Base-by-base conservation (phyloP, 2,329 filamentous ascomycete species). In the Trichoderma sp. region DNA sequence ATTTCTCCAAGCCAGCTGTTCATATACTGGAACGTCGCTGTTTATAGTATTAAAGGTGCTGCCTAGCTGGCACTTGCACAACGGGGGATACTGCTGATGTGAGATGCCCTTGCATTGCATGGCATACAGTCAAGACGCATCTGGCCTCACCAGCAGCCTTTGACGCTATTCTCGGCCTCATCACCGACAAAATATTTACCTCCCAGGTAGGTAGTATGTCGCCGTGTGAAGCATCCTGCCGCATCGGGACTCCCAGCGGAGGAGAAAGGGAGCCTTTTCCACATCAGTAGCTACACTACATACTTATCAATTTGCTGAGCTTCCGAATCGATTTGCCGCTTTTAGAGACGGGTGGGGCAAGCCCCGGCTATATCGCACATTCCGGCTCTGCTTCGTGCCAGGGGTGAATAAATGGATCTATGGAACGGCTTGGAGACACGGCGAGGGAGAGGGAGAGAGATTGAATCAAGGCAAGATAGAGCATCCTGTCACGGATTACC, bases 321-420 rank as follows among this genome's bases (percentile, higher is more conserved):
- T 66, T 66, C 63, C 63, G 63, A 66, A 32, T 66, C 37, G 26
- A 66, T 39, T 39, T 58, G 63, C 63, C 63, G 63, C 6, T 39
- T 56, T 18, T 37, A 58, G 26, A 66, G 51, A 54, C 26, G 11
- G 11, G 63, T 58, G 63, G 63, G 63, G 52, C 24, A 3, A 34
- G 6, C 46, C 43, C 30, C 43, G 60, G 30, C 32, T 52, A 16
- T n/a, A n/a, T n/a, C 39, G 16, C 39, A 18, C n/a, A 39, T n/a
- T 26, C 37, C n/a, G n/a, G 32, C 43, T 30, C 7, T 14, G n/a
- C 26, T 24, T 18, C 26, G 37, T 61, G 28, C 43, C 49, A 24
- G 43, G 59, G 56, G 26, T n/a, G 18, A 26, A 52, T 6, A 26
- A 26, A 39, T 14, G 37, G 39, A 43, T 43, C 39, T 28, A 28